phyloP scores from a whole-genome alignment of 257 asterid species.

The Plectranthus barbatus region DNA sequence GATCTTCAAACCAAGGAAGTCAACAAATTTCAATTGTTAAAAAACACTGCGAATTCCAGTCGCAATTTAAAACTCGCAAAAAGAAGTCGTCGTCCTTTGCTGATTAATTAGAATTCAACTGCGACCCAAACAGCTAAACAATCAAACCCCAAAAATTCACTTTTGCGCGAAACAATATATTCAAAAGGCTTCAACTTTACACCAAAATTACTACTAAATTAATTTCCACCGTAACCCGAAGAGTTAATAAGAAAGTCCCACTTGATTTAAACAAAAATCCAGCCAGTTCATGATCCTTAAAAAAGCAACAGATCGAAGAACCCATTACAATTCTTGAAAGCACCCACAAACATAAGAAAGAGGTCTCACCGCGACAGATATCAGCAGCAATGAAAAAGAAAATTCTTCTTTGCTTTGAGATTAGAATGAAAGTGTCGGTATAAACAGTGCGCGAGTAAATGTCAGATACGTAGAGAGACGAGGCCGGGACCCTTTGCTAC shows the following conservation, averaged over 20 bases:
- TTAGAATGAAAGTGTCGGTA: neutral
- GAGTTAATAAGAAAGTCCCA: neutral
- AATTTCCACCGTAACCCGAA: neutral
- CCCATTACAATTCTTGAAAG: neutral
- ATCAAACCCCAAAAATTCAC: neutral
- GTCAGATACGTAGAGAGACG: neutral
- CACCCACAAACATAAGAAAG: neutral
- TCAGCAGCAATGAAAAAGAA: neutral
- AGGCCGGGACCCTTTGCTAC: neutral
- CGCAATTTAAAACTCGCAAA: neutral
- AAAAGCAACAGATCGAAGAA: slow-evolving; percentile 7
- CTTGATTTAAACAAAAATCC: neutral
- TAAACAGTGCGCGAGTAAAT: too few relatives aligned
- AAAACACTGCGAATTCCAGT: slow-evolving; percentile 5
- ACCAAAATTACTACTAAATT: neutral
- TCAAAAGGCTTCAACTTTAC: neutral
- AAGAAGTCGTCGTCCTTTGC: neutral
- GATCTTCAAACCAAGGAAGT: slow-evolving; percentile 10
- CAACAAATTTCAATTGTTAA: neutral
- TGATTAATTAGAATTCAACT: neutral
- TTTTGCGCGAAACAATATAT: neutral
- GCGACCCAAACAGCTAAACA: neutral
- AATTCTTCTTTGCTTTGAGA: neutral
- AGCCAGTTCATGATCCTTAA: neutral
- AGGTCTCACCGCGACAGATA: slow-evolving; percentile 11